Evolutionary conservation across 108 stramenopile genomes (phyloP).

Genomic region (Skeletonema potamos): DNA sequence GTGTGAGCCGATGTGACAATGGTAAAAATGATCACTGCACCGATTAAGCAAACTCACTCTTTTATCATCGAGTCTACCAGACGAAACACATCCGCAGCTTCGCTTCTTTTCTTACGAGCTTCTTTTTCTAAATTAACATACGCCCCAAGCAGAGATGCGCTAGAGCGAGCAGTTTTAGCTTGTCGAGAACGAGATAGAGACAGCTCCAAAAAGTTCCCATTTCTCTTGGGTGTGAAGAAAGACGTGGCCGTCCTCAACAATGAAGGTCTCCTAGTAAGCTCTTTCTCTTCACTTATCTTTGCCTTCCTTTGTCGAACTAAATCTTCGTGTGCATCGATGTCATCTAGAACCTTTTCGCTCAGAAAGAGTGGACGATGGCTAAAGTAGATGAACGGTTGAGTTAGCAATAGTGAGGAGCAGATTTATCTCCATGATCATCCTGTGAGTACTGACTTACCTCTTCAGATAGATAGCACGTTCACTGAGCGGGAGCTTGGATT

Average conservation of each 20-base stretch:
- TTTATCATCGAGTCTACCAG: slow-evolving; percentile 27
- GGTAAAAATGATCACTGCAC: background rate
- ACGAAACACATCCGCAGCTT: slow-evolving; percentile 11
- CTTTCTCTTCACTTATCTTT: slow-evolving; percentile 11
- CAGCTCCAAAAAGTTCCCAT: slow-evolving; percentile 38
- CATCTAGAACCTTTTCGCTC: slow-evolving; percentile 46
- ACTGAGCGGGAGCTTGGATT: slow-evolving; percentile 48
- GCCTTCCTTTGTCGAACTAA: slow-evolving; percentile 30
- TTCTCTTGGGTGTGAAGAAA: slow-evolving; percentile 11
- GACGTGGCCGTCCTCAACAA: slow-evolving; percentile 21
- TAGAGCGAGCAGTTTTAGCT: slow-evolving; percentile 34
- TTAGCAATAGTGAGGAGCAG: background rate
- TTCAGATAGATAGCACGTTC: background rate
- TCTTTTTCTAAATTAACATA: slow-evolving; percentile 65
- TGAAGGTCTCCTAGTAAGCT: background rate
- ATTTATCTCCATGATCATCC: background rate
- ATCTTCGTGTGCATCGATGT: slow-evolving; percentile 43
- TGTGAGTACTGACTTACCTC: background rate
- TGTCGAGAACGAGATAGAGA: slow-evolving; percentile 43
- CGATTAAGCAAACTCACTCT: slow-evolving; percentile 9
- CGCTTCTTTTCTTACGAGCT: slow-evolving; percentile 30
- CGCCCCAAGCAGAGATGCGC: slow-evolving; percentile 55
- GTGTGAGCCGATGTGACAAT: background rate
- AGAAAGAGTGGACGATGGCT: slow-evolving; percentile 46
- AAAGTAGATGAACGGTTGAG: background rate